Conservation (phyloP, 2,329 filamentous ascomycete species). For the Lithohypha guttulata region DNA sequence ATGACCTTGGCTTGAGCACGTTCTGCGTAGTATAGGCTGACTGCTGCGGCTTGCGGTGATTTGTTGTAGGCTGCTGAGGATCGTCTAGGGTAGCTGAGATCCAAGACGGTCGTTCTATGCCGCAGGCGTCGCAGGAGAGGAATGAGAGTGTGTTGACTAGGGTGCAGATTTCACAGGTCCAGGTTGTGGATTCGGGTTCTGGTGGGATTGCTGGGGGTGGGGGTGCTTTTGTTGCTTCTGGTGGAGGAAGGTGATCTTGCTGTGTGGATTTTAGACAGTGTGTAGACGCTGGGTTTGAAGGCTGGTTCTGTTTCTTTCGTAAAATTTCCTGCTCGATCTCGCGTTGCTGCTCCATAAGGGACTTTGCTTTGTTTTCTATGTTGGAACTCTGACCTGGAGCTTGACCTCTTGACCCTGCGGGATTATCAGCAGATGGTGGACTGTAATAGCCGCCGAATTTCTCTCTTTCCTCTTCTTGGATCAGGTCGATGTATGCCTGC, state of each 20-base stretch:
- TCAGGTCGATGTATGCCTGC: conserved; percentile 73
- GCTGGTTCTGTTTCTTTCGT: conserved; percentile 2
- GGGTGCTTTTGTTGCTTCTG: background rate
- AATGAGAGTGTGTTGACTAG: conserved; percentile 50
- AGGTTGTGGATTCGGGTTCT: conserved; percentile 32
- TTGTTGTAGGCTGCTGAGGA: no score
- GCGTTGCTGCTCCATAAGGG: conserved; percentile 12
- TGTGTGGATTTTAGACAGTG: conserved; percentile 27
- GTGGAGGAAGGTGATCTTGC: conserved; percentile 28
- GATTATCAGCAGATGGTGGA: conserved; percentile 42
- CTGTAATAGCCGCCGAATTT: conserved; percentile 48
- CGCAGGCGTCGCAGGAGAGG: conserved; percentile 51
- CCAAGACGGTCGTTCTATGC: conserved; percentile 41
- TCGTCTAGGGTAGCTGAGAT: conserved; percentile 23
- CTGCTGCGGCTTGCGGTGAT: conserved; percentile 1
- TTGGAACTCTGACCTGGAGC: conserved; percentile 30
- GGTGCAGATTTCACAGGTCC: conserved; percentile 52
- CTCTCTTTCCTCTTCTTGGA: conserved; percentile 64
- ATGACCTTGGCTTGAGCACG: conserved; percentile 18
- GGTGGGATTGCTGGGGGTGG: conserved; percentile 1
- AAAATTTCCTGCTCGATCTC: conserved; percentile 12
- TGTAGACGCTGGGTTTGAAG: conserved; percentile 14
- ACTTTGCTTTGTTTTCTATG: conserved; percentile 18
- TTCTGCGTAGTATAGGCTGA: conserved; percentile 11
- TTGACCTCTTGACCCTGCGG: conserved; percentile 36